phyloP scores from a whole-genome alignment of 257 asterid species.

The Anisodus tanguticus region DNA sequence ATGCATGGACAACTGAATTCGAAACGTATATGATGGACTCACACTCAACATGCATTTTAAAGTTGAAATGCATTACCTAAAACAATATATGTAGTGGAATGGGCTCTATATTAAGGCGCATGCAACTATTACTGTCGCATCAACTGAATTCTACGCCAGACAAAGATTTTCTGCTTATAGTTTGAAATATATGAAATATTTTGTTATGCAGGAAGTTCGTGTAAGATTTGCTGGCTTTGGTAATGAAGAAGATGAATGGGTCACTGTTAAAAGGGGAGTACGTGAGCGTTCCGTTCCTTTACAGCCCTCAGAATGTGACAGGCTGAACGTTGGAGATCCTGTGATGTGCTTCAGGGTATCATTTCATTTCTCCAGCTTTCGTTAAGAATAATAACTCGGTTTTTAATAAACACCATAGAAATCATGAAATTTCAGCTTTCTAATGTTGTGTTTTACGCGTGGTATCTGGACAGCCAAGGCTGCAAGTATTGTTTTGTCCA shows the following conservation, averaged over 20 bases:
- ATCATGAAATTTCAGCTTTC: neutral
- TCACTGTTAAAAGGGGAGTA: conserved; percentile 57
- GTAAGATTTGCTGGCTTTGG: conserved; percentile 84
- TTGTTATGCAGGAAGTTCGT: conserved; percentile 62
- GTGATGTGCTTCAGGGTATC: conserved; percentile 87
- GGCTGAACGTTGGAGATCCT: conserved; percentile 68
- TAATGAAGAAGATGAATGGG: conserved; percentile 91
- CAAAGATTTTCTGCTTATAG: neutral
- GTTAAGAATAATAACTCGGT: neutral
- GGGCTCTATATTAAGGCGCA: neutral
- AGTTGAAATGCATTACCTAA: neutral
- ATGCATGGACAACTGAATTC: neutral
- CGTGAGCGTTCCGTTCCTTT: conserved; percentile 91
- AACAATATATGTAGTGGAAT: neutral
- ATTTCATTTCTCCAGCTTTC: neutral
- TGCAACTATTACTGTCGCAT: neutral
- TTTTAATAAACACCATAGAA: neutral
- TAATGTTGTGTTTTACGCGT: neutral
- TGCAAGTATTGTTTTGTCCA: neutral
- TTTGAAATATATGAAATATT: neutral
- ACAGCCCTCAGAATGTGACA: conserved; percentile 70
- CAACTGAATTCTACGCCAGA: neutral
- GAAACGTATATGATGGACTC: neutral
- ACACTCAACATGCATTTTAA: neutral
- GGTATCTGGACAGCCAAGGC: neutral